These are phyloP conservation scores for Phoenix dactylifera DNA, from an alignment of 176 grass and related monocot genomes.

Conservation along the genomic window DNA sequence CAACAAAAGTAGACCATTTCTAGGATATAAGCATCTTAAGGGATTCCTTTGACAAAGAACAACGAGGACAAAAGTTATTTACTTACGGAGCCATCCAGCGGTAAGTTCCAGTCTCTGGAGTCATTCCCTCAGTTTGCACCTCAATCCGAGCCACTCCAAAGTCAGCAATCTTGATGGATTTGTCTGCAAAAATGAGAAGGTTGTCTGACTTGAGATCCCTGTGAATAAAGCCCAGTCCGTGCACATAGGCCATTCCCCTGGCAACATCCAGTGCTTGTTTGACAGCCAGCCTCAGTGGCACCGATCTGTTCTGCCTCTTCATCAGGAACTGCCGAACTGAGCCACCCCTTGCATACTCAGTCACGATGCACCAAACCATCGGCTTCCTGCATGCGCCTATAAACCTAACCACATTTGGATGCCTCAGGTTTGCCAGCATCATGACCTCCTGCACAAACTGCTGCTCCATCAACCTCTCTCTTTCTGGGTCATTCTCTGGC, in stretches of 20 bases:
- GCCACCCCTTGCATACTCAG: slow-evolving; percentile 69
- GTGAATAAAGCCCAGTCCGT: slow-evolving; percentile 50
- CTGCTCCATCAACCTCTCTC: slow-evolving; percentile 62
- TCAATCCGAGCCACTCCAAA: slow-evolving; percentile 81
- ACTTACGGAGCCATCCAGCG: slow-evolving; percentile 93
- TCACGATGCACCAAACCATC: slow-evolving; percentile 69
- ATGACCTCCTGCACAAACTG: slow-evolving; percentile 72
- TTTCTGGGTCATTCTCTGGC: slow-evolving; percentile 52
- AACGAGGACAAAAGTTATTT: background rate
- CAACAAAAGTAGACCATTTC: background rate
- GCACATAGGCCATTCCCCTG: slow-evolving; percentile 58
- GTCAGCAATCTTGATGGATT: slow-evolving; percentile 82
- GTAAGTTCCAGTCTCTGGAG: slow-evolving; percentile 66
- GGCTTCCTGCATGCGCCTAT: slow-evolving; percentile 64
- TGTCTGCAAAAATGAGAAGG: slow-evolving; percentile 59
- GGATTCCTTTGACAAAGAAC: background rate
- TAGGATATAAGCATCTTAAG: slow-evolving; percentile 4
- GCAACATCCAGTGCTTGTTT: slow-evolving; percentile 64
- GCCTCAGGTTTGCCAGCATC: slow-evolving; percentile 52
- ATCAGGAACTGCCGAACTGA: slow-evolving; percentile 59
- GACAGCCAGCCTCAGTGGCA: slow-evolving; percentile 50
- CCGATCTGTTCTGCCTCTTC: slow-evolving; percentile 50
- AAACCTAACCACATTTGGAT: slow-evolving; percentile 64
- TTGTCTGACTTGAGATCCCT: slow-evolving; percentile 79
- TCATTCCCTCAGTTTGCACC: slow-evolving; percentile 70